phyloP scores from a whole-genome alignment of 768 basidiomycete genomes.

The Leccinum boreale region DNA sequence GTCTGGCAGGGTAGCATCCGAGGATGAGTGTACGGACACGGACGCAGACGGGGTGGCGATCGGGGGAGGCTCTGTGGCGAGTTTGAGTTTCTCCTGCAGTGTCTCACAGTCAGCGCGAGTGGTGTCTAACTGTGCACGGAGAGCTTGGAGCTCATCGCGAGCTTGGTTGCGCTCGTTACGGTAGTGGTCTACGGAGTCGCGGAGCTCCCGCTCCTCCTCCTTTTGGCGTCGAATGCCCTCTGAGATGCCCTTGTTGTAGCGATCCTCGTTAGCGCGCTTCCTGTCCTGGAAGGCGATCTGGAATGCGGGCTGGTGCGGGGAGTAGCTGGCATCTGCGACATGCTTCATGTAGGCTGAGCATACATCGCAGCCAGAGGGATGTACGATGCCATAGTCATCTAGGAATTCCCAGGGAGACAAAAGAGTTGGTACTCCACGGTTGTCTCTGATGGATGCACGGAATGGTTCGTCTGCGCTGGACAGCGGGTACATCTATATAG shows the following conservation, averaged over 20 bases:
- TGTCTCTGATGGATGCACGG: slow-evolving; percentile 27
- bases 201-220: slow-evolving; percentile 34
- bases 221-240: slow-evolving; percentile 42
- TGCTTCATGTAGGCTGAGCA: slow-evolving; percentile 41
- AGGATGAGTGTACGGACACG: slow-evolving; percentile 4
- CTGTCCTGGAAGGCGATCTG: slow-evolving; percentile 40
- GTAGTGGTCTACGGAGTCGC: slow-evolving; percentile 33
- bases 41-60: slow-evolving; percentile 5
- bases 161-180: slow-evolving; percentile 36
- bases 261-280: slow-evolving; percentile 37
- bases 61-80: slow-evolving; percentile 4
- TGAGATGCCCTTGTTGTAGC: slow-evolving; percentile 37
- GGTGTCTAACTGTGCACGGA: slow-evolving; percentile 34
- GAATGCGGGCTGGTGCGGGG: slow-evolving; percentile 36
- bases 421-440: slow-evolving; percentile 31
- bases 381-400: slow-evolving; percentile 39
- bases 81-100: slow-evolving; percentile 27
- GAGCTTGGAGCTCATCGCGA: slow-evolving; percentile 29
- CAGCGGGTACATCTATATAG: slow-evolving; percentile 27
- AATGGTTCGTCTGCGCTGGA: slow-evolving; percentile 32
- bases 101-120: slow-evolving; percentile 32
- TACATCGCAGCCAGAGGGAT: slow-evolving; percentile 36
- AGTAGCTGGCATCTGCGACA: slow-evolving; percentile 38
- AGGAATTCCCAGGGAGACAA: slow-evolving; percentile 40
- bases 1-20: slow-evolving; percentile 2